Base-by-base conservation (phyloP, 2,329 filamentous ascomycete species). In the Allantophomopsis cytisporea region DNA sequence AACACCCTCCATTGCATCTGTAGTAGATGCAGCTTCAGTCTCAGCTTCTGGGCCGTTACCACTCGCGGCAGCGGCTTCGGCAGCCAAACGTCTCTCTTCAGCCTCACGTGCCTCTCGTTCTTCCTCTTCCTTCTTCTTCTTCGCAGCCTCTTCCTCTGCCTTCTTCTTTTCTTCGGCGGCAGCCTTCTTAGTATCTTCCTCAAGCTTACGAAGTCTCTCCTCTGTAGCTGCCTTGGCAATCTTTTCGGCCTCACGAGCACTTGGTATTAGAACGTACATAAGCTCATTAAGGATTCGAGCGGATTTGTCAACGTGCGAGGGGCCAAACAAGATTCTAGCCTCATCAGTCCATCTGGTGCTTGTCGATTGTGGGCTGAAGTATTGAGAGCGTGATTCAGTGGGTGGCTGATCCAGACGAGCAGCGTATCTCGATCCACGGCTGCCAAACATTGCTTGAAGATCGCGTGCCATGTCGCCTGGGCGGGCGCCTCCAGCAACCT, bases 261-360 rank as follows among this genome's bases (percentile, higher is more conserved):
- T 79, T 32, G 91, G 91, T 2, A 89, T 79, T 44, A 98, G 71
- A 32, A 77, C 62, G 35, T 75, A 78, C 32, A 86, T 65, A 18
- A 98, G 71, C 2, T 76, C 71, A 47, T 74, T 80, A 46, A 80
- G 62, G 13, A 94, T 67, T 39, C 74, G 73, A 43, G 73, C 67
- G 2, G 78, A 72, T 54, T 83, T 83, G 37, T 94, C 87, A 3
- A 73, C 55, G 39, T 80, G 72, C 37, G 63, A 68, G 16, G 66
- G 61, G 18, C 83, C 83, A 58, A 91, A 96, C 1, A 96, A 69
- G 57, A 98, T 78, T 46, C 81, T 79, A 7, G 87, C 80, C 58
- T 96, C 93, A 54, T 95, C 86, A 54, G 83, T 76, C 80, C 93
- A 98, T 44, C 91, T 80, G 39, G 72, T 69, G 40, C 71, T 66